These are phyloP conservation scores for Lolium multiflorum DNA, from an alignment of 176 grass and related monocot species.

Conservation along the genomic window DNA sequence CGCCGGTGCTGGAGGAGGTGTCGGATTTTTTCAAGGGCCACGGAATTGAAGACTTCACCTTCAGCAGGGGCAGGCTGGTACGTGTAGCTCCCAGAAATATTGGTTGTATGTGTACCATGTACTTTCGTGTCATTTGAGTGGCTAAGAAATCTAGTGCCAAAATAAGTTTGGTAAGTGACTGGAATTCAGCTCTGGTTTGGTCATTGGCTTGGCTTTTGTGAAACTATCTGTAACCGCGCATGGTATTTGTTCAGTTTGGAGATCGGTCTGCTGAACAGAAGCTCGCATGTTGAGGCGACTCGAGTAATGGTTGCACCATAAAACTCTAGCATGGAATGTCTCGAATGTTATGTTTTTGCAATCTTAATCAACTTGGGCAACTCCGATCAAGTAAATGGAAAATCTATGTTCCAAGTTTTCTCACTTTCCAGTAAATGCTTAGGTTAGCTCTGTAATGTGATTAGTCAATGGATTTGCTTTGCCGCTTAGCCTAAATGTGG, in stretches of 20 bases:
- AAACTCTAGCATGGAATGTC: not conserved
- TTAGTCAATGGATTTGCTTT: slow-evolving; percentile 26
- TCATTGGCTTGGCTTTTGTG: not conserved
- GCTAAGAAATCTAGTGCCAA: slow-evolving; percentile 3
- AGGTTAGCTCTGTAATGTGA: not conserved
- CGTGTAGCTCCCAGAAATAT: slow-evolving; percentile 5
- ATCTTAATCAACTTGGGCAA: not conserved
- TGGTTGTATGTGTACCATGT: not conserved
- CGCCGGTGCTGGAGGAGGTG: slow-evolving; percentile 71
- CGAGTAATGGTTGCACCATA: not conserved
- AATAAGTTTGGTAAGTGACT: not conserved
- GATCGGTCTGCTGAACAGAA: not conserved
- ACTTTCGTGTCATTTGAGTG: not conserved
- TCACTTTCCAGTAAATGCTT: not conserved
- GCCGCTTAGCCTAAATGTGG: not conserved
- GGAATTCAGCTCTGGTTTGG: not conserved
- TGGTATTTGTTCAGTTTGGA: not conserved
- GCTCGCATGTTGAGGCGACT: not conserved
- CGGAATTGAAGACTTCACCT: slow-evolving; percentile 77
- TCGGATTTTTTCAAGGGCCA: slow-evolving; percentile 64
- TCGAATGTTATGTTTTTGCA: not conserved
- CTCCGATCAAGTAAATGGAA: not conserved
- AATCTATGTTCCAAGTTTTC: not conserved
- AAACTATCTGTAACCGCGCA: not conserved
- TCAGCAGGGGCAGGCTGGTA: slow-evolving; percentile 81